Conservation (phyloP, 495 filamentous ascomycete species). For the Penicillium cinerascens region DNA sequence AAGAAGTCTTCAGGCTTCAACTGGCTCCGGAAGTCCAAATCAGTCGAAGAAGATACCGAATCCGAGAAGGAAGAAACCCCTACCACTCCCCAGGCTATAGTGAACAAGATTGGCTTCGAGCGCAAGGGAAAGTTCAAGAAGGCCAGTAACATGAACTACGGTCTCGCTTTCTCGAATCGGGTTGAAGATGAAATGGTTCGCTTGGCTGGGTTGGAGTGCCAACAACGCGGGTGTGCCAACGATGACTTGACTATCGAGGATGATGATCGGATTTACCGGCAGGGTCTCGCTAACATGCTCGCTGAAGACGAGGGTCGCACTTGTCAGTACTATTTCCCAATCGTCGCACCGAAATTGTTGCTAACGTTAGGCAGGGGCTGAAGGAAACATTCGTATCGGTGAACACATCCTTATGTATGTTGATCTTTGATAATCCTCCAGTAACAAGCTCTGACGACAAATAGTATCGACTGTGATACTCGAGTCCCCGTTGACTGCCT, state of each 20-base stretch:
- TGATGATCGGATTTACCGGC: slow-evolving; percentile 37
- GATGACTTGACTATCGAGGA: slow-evolving; percentile 2
- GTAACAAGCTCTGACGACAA: slow-evolving; percentile 2
- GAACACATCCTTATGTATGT: slow-evolving; percentile 69
- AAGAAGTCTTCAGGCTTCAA: not conserved
- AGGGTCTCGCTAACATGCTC: slow-evolving; percentile 45
- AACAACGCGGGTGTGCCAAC: slow-evolving; percentile 1
- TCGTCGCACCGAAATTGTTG: not conserved
- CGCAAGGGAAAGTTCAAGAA: slow-evolving; percentile 70
- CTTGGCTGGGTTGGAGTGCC: slow-evolving; percentile 11
- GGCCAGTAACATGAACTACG: slow-evolving; percentile 72
- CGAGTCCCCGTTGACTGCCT: slow-evolving; percentile 42
- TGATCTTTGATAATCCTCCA: slow-evolving; percentile 38
- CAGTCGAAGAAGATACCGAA: slow-evolving; percentile 1
- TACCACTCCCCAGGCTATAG: not conserved
- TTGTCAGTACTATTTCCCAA: not conserved
- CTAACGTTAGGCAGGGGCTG: slow-evolving; percentile 64
- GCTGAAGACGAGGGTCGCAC: slow-evolving; percentile 6
- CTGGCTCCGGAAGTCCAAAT: slow-evolving; percentile 48
- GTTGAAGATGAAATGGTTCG: slow-evolving; percentile 55
- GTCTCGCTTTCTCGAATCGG: slow-evolving; percentile 53
- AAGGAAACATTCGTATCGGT: slow-evolving; percentile 73
- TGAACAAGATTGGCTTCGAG: slow-evolving; percentile 36
- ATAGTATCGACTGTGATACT: slow-evolving; percentile 19
- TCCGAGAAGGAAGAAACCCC: not conserved